Percentiles rank a stretch among this genome's conserved stretches.
phyloP scores from a whole-genome alignment of 192 early-diverging fungal genomes.

The Cetraspora pellucida region DNA sequence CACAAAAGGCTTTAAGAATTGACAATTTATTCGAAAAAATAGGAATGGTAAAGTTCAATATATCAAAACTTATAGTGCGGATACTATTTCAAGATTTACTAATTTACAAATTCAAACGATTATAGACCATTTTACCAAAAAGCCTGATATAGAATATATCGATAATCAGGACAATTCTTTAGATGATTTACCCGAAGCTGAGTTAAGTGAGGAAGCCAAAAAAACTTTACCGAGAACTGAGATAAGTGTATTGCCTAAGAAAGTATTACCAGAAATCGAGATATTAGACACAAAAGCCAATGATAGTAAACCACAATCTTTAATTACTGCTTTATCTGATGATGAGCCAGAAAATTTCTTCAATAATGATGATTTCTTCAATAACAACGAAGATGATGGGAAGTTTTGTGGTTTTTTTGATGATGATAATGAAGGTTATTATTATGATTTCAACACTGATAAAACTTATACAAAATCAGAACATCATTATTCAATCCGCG shows the following conservation, averaged over 20 bases:
- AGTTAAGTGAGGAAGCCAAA: background rate
- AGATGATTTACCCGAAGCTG: constrained; percentile 24
- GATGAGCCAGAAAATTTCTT: background rate
- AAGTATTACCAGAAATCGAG: no score
- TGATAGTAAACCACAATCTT: constrained; percentile 9
- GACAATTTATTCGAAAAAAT: no score
- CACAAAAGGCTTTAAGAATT: no score
- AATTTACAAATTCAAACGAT: no score
- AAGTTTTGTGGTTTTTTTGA: constrained; percentile 11
- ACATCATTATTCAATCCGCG: constrained; percentile 20
- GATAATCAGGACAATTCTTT: constrained; percentile 20
- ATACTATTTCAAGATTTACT: no score
- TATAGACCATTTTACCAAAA: no score
- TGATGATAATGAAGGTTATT: constrained; percentile 15
- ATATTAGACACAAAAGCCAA: constrained; percentile 4
- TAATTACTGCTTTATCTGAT: background rate
- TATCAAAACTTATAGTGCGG: no score
- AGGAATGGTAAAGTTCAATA: no score
- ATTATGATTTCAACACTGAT: constrained; percentile 24
- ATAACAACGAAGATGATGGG: constrained; percentile 19
- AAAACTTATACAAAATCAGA: constrained; percentile 28
- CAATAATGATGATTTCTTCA: background rate
- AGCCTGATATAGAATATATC: constrained; percentile 15
- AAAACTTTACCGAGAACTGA: background rate
- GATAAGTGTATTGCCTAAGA: no score